Evolutionary conservation across 805 yeast species (phyloP), one percentile per base, ranked within the genome.

Genomic region (Brettanomyces nanus): DNA sequence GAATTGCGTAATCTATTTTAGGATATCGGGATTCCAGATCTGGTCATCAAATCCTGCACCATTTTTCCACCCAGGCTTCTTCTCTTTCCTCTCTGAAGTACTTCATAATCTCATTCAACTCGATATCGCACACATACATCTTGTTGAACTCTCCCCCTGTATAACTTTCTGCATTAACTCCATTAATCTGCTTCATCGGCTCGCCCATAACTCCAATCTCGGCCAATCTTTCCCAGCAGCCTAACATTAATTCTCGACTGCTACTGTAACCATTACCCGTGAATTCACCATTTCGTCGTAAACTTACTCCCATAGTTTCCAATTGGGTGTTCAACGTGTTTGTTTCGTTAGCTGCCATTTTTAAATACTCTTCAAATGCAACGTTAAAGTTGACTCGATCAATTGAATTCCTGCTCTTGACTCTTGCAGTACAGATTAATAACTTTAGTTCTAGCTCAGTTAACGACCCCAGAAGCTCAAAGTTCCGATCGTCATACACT

Each of bases 381-480:
- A 86, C 60, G 46, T 83, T 84, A 58, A 87, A 79, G 54, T 85
- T 89, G 15, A 85, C 70, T n/a, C 68, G 66, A 11, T 66, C 75
- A 19, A 74, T 58, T 17, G 72, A 77, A 21, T 68, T 67, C 47
- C 78, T 82, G 35, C 73, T 65, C 19, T 75, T 65, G 36, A 80
- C 78, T 32, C 97, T 66, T 0, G 94, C 85, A 0, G 89, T 80
- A 31, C 86, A 75, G 4, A 89, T 75, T 11, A 85, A 59, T 29
- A 90, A 52, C 14, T 82, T 71, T 33, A 81, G 54, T 50, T 90
- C 97, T 22, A 85, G 53, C 41, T 80, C 81, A 3, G 95, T 79
- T 27, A 87, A 57, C 0, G 72, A 62, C 21, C 56, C 45, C 1
- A 63, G 42, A 10, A 52, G 15, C 6, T 39, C 43, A 6, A 47